Evolutionary conservation across 2,329 filamentous ascomycete species (phyloP).

Genomic region (Botrytis deweyae): DNA sequence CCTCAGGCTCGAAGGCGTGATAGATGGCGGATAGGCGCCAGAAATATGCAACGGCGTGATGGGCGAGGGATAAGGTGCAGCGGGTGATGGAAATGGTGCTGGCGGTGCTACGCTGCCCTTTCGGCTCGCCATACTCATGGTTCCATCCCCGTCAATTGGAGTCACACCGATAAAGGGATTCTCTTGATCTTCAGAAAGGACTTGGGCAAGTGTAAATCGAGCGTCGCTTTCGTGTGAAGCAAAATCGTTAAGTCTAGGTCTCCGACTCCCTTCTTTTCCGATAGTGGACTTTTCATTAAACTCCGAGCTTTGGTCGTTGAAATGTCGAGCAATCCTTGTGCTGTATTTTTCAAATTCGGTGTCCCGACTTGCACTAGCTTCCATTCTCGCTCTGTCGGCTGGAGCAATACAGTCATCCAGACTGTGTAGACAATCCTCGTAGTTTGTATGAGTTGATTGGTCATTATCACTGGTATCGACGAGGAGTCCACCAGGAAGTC

Average conservation of each 20-base stretch:
- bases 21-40: background rate
- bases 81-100: background rate
- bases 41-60: background rate
- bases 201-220: background rate
- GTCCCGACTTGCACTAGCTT: constrained; percentile 7
- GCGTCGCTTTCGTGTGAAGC: constrained; percentile 2
- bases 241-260: background rate
- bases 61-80: background rate
- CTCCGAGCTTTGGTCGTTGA: background rate
- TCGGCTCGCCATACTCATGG: background rate
- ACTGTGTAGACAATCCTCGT: constrained; percentile 14
- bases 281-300: background rate
- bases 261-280: background rate
- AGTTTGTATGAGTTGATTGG: constrained; percentile 3
- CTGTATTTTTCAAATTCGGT: background rate
- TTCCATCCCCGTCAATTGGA: constrained; percentile 4
- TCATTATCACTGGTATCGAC: constrained; percentile 3
- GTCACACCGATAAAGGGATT: background rate
- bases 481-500: background rate
- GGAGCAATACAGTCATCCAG: constrained; percentile 16
- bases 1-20: background rate
- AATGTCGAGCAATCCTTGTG: background rate
- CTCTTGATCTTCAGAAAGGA: background rate
- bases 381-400: background rate
- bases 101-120: background rate